phyloP scores from a whole-genome alignment of 78 protist species.

The Ministeria vibrans region DNA sequence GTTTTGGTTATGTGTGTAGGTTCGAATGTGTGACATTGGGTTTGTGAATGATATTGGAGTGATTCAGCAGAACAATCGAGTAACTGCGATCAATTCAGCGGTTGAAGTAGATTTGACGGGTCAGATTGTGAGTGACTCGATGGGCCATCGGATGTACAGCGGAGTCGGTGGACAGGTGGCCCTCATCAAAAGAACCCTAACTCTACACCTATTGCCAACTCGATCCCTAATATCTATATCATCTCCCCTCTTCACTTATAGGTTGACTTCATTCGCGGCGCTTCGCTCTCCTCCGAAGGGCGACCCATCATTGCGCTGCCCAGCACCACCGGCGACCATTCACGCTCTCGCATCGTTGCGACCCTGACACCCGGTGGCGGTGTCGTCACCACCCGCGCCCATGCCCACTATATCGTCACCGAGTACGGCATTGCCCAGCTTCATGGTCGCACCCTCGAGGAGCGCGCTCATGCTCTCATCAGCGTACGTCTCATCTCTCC shows the following conservation, averaged over 20 bases:
- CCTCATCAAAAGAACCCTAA: too few species aligned
- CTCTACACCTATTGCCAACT: too few species aligned
- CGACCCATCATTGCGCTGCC: slow-evolving; percentile 48
- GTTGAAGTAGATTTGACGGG: slow-evolving; percentile 56
- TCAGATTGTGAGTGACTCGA: slow-evolving; percentile 37
- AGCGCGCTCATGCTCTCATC: slow-evolving; percentile 27
- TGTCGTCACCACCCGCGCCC: slow-evolving; percentile 16
- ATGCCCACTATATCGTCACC: slow-evolving; percentile 31
- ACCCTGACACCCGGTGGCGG: slow-evolving; percentile 13
- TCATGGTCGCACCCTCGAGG: slow-evolving; percentile 8
- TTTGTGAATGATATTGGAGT: slow-evolving; percentile 21
- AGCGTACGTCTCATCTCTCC: slow-evolving; percentile 21
- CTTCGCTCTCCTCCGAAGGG: slow-evolving; percentile 30
- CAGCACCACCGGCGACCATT: slow-evolving; percentile 9
- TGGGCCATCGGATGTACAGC: slow-evolving; percentile 10
- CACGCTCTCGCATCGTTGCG: not conserved
- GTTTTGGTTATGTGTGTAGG: too few species aligned
- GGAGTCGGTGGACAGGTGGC: slow-evolving; percentile 58
- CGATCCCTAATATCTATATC: too few species aligned
- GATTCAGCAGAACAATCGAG: slow-evolving; percentile 12
- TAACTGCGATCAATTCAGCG: slow-evolving; percentile 38
- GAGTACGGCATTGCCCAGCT: slow-evolving; percentile 41
- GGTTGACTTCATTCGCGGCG: slow-evolving; percentile 44
- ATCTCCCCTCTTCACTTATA: too few species aligned
- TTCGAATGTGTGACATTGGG: not conserved